Evolutionary conservation across 768 basidiomycete species (phyloP), one percentile per base, ranked within the genome.

Genomic region (Astraeus odoratus): DNA sequence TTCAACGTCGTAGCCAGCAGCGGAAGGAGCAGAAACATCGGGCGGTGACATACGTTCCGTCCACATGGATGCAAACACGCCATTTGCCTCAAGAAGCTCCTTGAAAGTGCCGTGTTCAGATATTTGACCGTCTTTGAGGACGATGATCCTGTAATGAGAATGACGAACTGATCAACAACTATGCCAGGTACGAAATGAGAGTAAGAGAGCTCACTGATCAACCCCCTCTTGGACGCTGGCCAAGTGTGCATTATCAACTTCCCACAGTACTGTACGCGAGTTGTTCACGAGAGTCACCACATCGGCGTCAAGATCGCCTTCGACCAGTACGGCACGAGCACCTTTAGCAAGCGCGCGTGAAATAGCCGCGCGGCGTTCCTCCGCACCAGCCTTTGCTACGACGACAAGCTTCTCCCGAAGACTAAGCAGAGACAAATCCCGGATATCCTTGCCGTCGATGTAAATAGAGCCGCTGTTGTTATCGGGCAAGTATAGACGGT

Each of bases 101-200:
- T 76, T 78, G 63, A 91, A 90, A 33, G 66, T 77, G 8, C 91
- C 91, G 48, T 77, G 77, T 63, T 97, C 95, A 30, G 86, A 71
- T 36, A 98, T 83, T 57, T 81, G 78, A 4, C 95, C 94, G 57
- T 96, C 86, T 54, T 87, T 86, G 48, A 98, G 78, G 20, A 96
- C 92, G 41, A 95, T 67, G 56, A 98, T 96, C 44, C 88, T 89
- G 57, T 13, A 51, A 26, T 51, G 48, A 1, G 1, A 20, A 15
- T 38, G 40, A 30, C 44, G 42, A 3, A n/a, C 43, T 8, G 25
- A 27, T 9, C 22, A 22, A 8, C 23, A 13, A 5, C n/a, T 5
- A 13, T 23, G 2, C 9, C 12, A 8, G 22, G 19, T 8, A 5
- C n/a, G n/a, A 37, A 26, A 26, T n/a, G n/a, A 34, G 12, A 8